phyloP scores from a whole-genome alignment of 2,329 filamentous ascomycete species.

The Cordyceps militaris region DNA sequence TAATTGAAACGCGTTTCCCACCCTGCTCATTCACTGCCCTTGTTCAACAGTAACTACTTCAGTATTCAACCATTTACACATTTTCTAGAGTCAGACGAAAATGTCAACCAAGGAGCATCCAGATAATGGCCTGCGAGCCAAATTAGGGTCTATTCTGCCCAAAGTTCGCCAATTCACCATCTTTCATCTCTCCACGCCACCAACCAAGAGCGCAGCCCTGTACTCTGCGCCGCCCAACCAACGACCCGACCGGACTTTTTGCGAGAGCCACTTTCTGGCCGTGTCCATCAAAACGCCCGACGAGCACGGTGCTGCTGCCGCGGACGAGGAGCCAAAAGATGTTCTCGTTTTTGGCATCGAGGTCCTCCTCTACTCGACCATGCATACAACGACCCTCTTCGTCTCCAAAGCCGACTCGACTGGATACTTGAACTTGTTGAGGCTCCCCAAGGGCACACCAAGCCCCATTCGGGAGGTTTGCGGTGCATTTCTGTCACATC shows the following conservation, averaged over 20 bases:
- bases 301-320: not conserved
- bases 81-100: not conserved
- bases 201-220: conserved; percentile 65
- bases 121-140: not conserved
- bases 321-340: conserved; percentile 28
- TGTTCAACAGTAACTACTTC: too few relatives aligned
- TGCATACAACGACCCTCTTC: conserved; percentile 77
- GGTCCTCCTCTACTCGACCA: conserved; percentile 78
- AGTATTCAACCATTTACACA: not conserved
- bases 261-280: conserved; percentile 72
- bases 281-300: conserved; percentile 37
- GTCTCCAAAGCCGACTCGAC: conserved; percentile 97
- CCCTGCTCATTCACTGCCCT: not conserved
- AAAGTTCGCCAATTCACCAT: conserved; percentile 55
- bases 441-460: conserved; percentile 52
- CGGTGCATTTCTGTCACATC: conserved; percentile 66
- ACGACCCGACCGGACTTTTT: conserved; percentile 69
- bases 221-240: conserved; percentile 70
- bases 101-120: not conserved
- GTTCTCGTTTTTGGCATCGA: conserved; percentile 80
- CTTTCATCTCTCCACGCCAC: conserved; percentile 83
- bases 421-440: conserved; percentile 67
- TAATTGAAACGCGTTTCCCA: conserved; percentile 12
- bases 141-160: conserved; percentile 45
- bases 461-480: conserved; percentile 72